Conservation (phyloP, 306 rosid species). For the Astragalus glycyphyllos region DNA sequence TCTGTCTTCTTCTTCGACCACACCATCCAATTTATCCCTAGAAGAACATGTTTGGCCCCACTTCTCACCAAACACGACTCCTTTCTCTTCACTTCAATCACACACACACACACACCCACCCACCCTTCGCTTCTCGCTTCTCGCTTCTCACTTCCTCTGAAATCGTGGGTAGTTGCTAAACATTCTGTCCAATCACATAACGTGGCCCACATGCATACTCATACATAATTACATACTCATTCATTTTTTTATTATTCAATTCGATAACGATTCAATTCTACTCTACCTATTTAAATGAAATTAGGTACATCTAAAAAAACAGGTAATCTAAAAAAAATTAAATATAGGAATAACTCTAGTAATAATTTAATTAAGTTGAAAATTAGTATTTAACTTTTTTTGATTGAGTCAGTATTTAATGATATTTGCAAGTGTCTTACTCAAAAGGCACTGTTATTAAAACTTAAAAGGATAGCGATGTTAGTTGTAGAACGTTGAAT, state of each 20-base stretch:
- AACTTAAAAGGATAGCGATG: not conserved
- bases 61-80: constrained; percentile 37
- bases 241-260: constrained; percentile 3
- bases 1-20: constrained; percentile 8
- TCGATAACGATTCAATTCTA: constrained; percentile 5
- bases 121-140: no score
- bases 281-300: not conserved
- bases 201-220: constrained; percentile 31
- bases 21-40: not conserved
- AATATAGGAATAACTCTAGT: not conserved
- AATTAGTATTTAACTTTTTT: not conserved
- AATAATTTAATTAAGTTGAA: no score
- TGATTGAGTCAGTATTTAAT: no score
- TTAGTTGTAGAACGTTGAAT: not conserved
- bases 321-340: not conserved
- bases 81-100: not conserved
- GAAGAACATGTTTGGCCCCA: constrained; percentile 21
- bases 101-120: no score
- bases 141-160: not conserved
- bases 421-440: not conserved
- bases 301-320: constrained; percentile 4
- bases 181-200: constrained; percentile 46
- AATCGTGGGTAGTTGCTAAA: constrained; percentile 23
- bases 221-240: no score
- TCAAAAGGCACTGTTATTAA: not conserved